Conservation (phyloP, 108 stramenopile species). For the Schizochytrium sp. region DNA sequence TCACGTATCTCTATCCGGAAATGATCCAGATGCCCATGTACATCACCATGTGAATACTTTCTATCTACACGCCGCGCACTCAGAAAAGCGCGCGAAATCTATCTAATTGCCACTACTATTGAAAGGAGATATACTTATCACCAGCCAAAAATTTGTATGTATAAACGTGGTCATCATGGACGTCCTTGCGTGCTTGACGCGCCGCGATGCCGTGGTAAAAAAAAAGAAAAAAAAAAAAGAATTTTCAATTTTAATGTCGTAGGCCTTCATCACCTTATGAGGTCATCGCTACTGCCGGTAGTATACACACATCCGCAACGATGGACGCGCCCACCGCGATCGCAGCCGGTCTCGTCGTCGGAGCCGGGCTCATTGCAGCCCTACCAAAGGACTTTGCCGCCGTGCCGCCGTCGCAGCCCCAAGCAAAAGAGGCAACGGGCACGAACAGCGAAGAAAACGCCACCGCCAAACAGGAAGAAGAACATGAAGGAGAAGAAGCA, state of each 20-base stretch:
- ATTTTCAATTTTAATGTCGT: no score
- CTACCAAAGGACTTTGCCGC: background rate
- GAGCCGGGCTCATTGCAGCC: background rate
- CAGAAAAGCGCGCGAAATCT: no score
- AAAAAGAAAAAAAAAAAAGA: background rate
- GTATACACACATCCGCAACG: background rate
- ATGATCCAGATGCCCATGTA: background rate
- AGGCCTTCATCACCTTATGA: background rate
- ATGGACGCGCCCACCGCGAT: background rate
- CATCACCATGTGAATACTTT: background rate
- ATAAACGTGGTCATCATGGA: background rate
- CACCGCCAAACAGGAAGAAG: background rate
- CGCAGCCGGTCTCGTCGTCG: background rate
- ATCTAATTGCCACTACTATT: no score
- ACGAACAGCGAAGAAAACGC: background rate
- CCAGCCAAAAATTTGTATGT: background rate
- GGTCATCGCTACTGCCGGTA: background rate
- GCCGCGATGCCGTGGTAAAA: no score
- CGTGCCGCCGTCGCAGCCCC: background rate
- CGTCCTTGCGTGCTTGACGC: no score
- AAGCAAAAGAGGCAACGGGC: background rate
- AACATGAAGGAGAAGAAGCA: background rate
- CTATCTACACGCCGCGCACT: no score
- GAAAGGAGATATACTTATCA: no score
- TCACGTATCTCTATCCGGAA: background rate